These are phyloP conservation scores for Moesziomyces parantarcticus DNA, from an alignment of 1,284 basidiomycete species.

Conservation along the genomic window DNA sequence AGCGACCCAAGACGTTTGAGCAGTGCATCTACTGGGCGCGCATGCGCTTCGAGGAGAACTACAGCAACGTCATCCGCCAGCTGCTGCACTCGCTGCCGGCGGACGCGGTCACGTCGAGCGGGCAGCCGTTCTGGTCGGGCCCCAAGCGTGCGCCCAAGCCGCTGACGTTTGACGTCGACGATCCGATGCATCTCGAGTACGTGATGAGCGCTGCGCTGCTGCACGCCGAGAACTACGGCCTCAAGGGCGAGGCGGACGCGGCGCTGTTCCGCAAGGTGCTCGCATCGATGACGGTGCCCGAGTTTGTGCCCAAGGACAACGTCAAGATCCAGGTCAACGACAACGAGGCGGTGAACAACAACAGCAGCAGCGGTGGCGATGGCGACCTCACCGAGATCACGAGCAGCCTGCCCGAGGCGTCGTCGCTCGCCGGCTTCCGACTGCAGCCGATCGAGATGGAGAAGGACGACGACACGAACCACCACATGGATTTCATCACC, in stretches of 20 bases:
- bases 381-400: conserved; percentile 60
- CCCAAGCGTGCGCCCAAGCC: conserved; percentile 98
- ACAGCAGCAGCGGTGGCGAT: conserved; percentile 69
- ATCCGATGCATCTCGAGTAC: conserved; percentile 89
- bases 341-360: conserved; percentile 83
- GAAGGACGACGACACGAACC: conserved; percentile 98
- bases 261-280: conserved; percentile 84
- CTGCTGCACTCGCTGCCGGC: conserved; percentile 92
- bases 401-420: conserved; percentile 60
- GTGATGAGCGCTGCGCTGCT: conserved; percentile 94
- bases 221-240: conserved; percentile 97
- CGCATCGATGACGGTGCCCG: conserved; percentile 86
- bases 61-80: conserved; percentile 92
- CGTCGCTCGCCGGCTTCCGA: conserved; percentile 89
- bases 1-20: conserved; percentile 93
- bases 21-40: conserved; percentile 98
- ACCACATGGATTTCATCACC: conserved; percentile 99
- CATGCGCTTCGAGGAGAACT: conserved; percentile 93
- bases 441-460: conserved; percentile 96
- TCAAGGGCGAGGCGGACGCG: conserved; percentile 87
- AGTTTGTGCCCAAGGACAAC: conserved; percentile 90
- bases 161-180: conserved; percentile 77
- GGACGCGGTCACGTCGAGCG: conserved; percentile 86
- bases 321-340: conserved; percentile 96
- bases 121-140: conserved; percentile 81